Evolutionary conservation across 2,329 filamentous ascomycete species (phyloP).

Genomic region (Camillea tinctor): DNA sequence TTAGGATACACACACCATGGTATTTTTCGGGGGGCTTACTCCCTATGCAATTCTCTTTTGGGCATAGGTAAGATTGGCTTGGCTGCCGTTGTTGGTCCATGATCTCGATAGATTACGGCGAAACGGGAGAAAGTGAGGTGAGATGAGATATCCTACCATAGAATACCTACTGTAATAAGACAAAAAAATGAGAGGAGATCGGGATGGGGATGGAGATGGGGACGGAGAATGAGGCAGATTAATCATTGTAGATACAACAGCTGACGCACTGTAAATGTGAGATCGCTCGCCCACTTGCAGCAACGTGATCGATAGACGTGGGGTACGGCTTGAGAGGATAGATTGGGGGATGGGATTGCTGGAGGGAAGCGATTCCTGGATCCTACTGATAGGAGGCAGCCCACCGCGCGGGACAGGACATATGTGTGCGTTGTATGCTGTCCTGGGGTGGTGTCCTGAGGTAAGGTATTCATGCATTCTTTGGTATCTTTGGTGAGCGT

Average conservation of each 20-base stretch:
- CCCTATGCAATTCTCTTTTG: not conserved
- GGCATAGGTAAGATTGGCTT: not conserved
- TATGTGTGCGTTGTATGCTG: not conserved
- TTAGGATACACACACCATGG: not conserved
- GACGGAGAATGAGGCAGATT: not conserved
- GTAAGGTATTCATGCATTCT: not conserved
- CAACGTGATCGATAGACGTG: not conserved
- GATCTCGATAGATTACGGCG: not conserved
- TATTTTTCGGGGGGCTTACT: too few species aligned
- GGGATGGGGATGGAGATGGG: too few species aligned
- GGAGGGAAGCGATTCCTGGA: not conserved
- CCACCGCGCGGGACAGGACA: not conserved
- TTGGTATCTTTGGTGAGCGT: not conserved
- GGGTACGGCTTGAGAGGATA: not conserved
- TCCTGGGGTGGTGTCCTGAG: not conserved
- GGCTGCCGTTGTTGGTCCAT: not conserved
- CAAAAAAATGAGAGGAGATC: too few species aligned
- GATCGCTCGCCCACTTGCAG: conserved; percentile 1
- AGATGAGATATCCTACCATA: not conserved
- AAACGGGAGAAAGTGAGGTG: not conserved
- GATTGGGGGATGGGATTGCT: not conserved
- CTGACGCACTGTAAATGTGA: conserved; percentile 1
- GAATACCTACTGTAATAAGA: not conserved
- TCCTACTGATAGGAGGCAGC: not conserved
- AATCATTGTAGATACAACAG: not conserved